phyloP scores from a whole-genome alignment of 192 early-diverging fungal species.

The Dissophora ornata region DNA sequence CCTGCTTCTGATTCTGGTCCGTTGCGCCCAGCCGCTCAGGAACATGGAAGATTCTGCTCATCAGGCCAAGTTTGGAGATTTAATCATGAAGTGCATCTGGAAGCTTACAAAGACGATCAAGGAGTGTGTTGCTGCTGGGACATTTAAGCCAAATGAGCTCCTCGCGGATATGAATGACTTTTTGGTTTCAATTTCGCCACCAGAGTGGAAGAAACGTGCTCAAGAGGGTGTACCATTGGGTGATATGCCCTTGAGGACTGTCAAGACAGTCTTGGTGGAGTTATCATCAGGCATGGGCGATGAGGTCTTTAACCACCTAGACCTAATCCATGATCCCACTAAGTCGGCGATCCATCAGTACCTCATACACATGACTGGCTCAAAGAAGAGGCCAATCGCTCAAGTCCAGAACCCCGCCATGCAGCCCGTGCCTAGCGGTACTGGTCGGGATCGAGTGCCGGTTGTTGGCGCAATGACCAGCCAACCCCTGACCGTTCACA shows the following conservation, averaged over 20 bases:
- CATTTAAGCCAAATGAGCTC: conserved; percentile 73
- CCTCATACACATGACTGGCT: conserved; percentile 66
- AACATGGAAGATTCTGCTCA: conserved; percentile 58
- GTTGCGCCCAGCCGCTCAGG: conserved; percentile 65
- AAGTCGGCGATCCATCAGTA: conserved; percentile 76
- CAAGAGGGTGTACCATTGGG: conserved; percentile 80
- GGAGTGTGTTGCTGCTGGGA: conserved; percentile 70
- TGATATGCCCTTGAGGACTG: conserved; percentile 94
- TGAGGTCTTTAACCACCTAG: conserved; percentile 65
- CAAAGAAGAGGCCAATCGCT: conserved; percentile 49
- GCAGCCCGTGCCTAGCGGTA: conserved; percentile 21
- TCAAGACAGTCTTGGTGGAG: conserved; percentile 91
- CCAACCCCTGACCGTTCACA: conserved; percentile 26
- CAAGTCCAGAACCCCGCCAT: conserved; percentile 21
- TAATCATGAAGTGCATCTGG: conserved; percentile 98
- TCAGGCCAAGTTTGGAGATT: conserved; percentile 83
- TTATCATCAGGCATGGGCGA: conserved; percentile 76
- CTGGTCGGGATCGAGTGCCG: conserved; percentile 22
- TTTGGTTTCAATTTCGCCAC: conserved; percentile 82
- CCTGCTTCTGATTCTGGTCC: conserved; percentile 77
- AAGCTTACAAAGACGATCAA: conserved; percentile 90
- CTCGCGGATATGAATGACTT: conserved; percentile 85
- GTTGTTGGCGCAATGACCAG: conserved; percentile 32
- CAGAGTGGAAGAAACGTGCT: conserved; percentile 87
- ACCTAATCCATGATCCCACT: conserved; percentile 70